Conservation (phyloP, 441 rosid genomes). For the Populus hybrid region DNA sequence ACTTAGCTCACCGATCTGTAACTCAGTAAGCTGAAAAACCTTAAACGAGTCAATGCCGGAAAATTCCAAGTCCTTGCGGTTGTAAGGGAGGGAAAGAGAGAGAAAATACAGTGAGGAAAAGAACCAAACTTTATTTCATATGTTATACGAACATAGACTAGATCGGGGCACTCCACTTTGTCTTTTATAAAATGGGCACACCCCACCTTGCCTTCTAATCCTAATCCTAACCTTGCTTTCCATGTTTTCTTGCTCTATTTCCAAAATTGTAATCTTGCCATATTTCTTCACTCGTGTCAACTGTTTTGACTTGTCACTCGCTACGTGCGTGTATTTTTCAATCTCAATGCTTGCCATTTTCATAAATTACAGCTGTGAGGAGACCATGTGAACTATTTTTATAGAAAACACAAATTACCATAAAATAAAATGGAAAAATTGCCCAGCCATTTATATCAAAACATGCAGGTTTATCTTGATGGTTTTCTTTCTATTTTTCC, state of each 20-base stretch:
- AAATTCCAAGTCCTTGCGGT: conserved; percentile 32
- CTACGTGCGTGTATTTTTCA: not conserved
- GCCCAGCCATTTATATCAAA: not conserved
- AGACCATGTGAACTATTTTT: not conserved
- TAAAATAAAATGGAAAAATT: not conserved
- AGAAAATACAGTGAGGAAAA: conserved; percentile 10
- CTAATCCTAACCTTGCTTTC: not conserved
- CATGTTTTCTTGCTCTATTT: not conserved
- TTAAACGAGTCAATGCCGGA: conserved; percentile 56
- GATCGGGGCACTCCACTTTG: not conserved
- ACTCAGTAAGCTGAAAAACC: conserved; percentile 26
- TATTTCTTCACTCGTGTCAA: not conserved
- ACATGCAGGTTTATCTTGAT: not conserved
- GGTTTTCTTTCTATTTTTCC: not conserved
- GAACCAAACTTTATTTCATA: not conserved
- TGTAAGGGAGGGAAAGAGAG: conserved; percentile 13
- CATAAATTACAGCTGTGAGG: not conserved
- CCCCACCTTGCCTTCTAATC: not conserved
- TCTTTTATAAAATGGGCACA: conserved; percentile 4
- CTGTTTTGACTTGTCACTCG: not conserved
- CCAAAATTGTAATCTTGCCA: not conserved
- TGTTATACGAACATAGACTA: not conserved
- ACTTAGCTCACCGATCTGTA: conserved; percentile 48
- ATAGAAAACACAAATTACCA: not conserved
- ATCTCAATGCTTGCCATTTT: not conserved